Percentiles rank a stretch among this genome's conserved stretches.
These are phyloP conservation scores for Pythium sukuiense DNA, from an alignment of 352 stramenopile species.

Conservation along the genomic window DNA sequence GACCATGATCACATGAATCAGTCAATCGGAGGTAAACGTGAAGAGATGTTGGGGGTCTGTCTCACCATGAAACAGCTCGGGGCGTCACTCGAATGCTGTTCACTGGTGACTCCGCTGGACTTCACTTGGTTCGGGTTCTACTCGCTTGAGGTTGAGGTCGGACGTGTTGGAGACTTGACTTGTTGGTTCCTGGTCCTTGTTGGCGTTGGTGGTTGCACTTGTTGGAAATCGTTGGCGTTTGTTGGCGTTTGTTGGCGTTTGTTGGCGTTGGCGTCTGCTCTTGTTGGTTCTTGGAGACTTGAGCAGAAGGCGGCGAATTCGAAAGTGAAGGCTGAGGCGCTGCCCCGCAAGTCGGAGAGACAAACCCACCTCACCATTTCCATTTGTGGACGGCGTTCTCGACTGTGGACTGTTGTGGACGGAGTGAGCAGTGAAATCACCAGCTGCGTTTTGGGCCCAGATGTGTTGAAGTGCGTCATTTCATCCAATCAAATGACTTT, in stretches of 20 bases:
- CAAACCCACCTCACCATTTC: not conserved
- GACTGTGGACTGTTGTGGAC: not conserved
- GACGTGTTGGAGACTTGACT: not conserved
- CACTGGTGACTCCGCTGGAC: not conserved
- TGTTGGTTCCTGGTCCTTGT: not conserved
- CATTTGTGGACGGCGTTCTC: not conserved
- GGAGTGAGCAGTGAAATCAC: not conserved
- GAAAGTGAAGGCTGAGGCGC: constrained; percentile 10
- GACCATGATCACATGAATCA: not conserved
- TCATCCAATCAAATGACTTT: constrained; percentile 9
- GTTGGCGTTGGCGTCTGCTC: not conserved
- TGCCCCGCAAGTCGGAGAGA: not conserved
- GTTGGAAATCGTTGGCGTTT: not conserved
- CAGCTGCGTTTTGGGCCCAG: not conserved
- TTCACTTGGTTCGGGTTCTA: not conserved
- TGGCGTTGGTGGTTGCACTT: not conserved
- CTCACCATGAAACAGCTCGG: constrained; percentile 1
- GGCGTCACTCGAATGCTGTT: not conserved
- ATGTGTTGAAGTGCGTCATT: constrained; percentile 8
- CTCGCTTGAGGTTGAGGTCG: not conserved
- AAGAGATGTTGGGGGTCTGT: not conserved
- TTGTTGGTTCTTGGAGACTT: constrained; percentile 12
- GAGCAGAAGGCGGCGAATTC: constrained; percentile 9
- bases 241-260: not conserved
- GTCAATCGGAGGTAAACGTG: not conserved